A percentile compares a stretch with the other conserved stretches of the same genome.
Evolutionary conservation across 306 rosid species (phyloP).

Genomic region (Prunus padus): DNA sequence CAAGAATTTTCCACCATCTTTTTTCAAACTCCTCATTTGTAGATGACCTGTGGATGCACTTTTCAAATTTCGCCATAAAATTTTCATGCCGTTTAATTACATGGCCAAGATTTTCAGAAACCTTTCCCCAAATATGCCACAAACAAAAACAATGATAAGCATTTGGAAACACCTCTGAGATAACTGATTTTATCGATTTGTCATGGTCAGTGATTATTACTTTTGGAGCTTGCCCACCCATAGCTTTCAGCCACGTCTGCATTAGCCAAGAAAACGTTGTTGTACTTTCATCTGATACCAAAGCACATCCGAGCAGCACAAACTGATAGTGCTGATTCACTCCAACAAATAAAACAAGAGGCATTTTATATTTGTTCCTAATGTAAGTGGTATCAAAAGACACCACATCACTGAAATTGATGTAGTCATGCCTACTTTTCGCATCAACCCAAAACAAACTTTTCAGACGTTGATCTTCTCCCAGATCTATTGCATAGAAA

Average conservation of each 20-base stretch:
- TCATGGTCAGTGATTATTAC: conserved; percentile 82
- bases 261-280: conserved; percentile 73
- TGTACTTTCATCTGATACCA: conserved; percentile 80
- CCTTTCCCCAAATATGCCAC: conserved; percentile 88
- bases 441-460: conserved; percentile 92
- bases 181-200: conserved; percentile 67
- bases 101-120: conserved; percentile 76
- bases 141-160: conserved; percentile 63
- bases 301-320: conserved; percentile 91
- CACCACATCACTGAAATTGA: conserved; percentile 78
- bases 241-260: conserved; percentile 80
- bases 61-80: conserved; percentile 82
- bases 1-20: conserved; percentile 79
- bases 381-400: conserved; percentile 83
- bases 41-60: conserved; percentile 80
- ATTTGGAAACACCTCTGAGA: conserved; percentile 66
- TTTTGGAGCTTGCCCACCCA: conserved; percentile 90
- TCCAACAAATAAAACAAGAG: conserved; percentile 89
- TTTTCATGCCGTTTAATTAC: conserved; percentile 68
- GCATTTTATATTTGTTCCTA: conserved; percentile 90
- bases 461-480: conserved; percentile 85
- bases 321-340: conserved; percentile 97
- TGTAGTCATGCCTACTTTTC: conserved; percentile 88
- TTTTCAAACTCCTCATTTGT: conserved; percentile 81
- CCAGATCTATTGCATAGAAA: conserved; percentile 81